Evolutionary conservation across 352 stramenopile species (phyloP).

Genomic region (Albugo candida): DNA sequence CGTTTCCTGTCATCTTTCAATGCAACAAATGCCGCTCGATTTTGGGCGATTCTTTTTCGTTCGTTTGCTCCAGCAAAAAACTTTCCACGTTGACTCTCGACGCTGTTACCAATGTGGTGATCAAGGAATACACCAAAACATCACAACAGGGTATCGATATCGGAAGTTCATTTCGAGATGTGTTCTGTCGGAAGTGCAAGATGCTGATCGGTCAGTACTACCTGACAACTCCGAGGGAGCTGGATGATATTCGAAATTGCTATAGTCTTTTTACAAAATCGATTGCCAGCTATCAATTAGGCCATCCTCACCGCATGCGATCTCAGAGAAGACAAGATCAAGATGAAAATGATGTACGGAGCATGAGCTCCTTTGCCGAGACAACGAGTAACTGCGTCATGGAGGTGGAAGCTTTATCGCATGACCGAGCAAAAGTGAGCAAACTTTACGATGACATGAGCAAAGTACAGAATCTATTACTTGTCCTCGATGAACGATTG

Average conservation of each 20-base stretch:
- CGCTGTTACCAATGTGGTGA: constrained; percentile 41
- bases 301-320: constrained; percentile 19
- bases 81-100: constrained; percentile 56
- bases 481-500: constrained; percentile 51
- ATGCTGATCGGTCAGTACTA: constrained; percentile 58
- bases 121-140: constrained; percentile 25
- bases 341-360: constrained; percentile 12
- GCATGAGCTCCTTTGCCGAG: neutral
- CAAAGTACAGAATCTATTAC: constrained; percentile 56
- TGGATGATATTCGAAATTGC: constrained; percentile 44
- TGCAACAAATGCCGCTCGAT: constrained; percentile 68
- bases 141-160: constrained; percentile 22
- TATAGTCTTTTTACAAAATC: constrained; percentile 55
- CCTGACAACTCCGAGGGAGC: constrained; percentile 32
- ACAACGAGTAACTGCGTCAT: constrained; percentile 13
- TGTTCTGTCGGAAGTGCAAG: constrained; percentile 67
- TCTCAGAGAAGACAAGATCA: constrained; percentile 3
- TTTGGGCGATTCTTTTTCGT: constrained; percentile 67
- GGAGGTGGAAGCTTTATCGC: constrained; percentile 19
- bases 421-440: constrained; percentile 26
- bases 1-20: constrained; percentile 63
- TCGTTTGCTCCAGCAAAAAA: constrained; percentile 52
- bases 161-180: constrained; percentile 50
- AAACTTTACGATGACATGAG: constrained; percentile 46
- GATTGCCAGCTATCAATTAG: constrained; percentile 64